Evolutionary conservation across 164 flowering plant genomes (phyloP), one percentile per base, ranked within the genome.

Genomic region (Chimonanthus salicifolius): DNA sequence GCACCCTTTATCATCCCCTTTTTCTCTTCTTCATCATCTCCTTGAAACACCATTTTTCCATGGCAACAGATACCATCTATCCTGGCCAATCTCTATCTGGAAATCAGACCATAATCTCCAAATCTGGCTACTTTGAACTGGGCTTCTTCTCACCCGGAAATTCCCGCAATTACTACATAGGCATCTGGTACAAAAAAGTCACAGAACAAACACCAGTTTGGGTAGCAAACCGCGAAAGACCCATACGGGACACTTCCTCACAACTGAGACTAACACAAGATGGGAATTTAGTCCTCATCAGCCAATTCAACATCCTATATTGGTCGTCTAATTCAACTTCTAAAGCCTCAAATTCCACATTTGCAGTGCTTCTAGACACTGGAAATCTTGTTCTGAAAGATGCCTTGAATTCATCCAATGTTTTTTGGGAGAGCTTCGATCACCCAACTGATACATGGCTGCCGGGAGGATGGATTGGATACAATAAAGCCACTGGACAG

Each of bases 381-480:
- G 84, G 80, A 62, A 78, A 82, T 65, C 78, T 79, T 50, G 82
- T 81, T 62, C 48, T 83, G 47, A 81, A 78, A 71, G 80, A 72
- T 49, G 62, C 11, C 4, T 67, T 77, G 51, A 79, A 75, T 74
- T 68, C 82, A 7, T 74, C 80, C n/a, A 47, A 4, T 3, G 51
- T 72, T 1, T 68, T 90, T 8, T 93, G 98, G 98, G 85, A 91
- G 74, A 91, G 94, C 51, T 86, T 88, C 67, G 89, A 89, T 76
- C 18, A 80, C 68, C 91, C 92, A 2, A 15, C 84, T 0, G 50
- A 89, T 72, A 89, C 92, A 9, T 87, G 92, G 89, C 75, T 91
- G 54, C 91, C 94, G 46, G 89, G 90, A 9, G 77, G 67, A 1
- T 84, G 80, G 69, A 9, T 91, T 70, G 74, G 82, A 46, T 58